phyloP scores from a whole-genome alignment of 2,329 filamentous ascomycete genomes.

The Hymenoscyphus infarciens region DNA sequence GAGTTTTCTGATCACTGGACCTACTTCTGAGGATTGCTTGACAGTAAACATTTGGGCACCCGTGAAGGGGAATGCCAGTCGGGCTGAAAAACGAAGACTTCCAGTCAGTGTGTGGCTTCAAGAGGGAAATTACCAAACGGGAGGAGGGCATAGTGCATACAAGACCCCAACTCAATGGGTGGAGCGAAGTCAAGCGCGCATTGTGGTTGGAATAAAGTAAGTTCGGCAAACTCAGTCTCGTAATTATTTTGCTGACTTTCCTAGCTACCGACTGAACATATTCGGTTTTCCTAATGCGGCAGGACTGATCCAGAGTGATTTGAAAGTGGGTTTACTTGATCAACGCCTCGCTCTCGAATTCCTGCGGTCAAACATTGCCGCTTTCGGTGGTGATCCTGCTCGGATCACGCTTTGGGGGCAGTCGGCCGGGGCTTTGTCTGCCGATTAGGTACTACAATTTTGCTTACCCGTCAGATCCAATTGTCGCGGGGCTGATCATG shows the following conservation, averaged over 20 bases:
- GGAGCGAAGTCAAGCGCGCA: constrained; percentile 20
- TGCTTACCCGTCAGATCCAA: not conserved
- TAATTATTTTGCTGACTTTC: not conserved
- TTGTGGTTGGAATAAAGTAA: constrained; percentile 37
- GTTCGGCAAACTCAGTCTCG: constrained; percentile 14
- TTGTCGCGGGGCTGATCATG: constrained; percentile 17
- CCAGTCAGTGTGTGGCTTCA: no score
- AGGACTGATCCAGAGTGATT: constrained; percentile 18
- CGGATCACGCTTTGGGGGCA: no score
- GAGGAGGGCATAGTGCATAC: constrained; percentile 21
- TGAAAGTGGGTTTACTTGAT: no score
- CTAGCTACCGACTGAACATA: constrained; percentile 36
- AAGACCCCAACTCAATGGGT: constrained; percentile 23
- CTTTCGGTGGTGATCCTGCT: no score
- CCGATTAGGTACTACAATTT: constrained; percentile 6
- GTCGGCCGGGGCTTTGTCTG: no score
- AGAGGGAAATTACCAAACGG: constrained; percentile 37
- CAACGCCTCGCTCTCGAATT: no score
- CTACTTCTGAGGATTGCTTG: no score
- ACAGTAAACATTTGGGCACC: no score
- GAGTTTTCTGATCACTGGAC: no score
- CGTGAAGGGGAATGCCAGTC: no score
- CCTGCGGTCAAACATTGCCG: no score
- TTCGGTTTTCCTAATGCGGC: constrained; percentile 29
- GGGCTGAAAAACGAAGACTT: no score